Evolutionary conservation across 2,329 filamentous ascomycete species (phyloP).

Genomic region (Neonectria neomacrospora): DNA sequence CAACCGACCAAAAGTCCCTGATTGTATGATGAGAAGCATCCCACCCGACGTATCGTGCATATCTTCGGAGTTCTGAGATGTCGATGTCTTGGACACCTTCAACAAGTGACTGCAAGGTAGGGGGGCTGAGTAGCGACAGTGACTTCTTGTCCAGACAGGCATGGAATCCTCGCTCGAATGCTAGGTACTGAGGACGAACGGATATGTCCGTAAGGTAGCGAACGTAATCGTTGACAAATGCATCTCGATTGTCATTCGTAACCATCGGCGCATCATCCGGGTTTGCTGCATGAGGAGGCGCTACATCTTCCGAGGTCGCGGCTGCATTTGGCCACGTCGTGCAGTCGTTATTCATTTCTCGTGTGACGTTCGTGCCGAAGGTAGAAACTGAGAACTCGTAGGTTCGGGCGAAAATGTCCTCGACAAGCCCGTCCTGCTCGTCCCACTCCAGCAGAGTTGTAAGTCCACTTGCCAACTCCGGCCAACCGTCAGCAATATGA

Average conservation of each 20-base stretch:
- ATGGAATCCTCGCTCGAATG: conserved; percentile 85
- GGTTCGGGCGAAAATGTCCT: conserved; percentile 83
- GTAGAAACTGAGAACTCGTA: conserved; percentile 82
- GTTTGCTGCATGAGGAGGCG: conserved; percentile 43
- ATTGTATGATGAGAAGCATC: conserved; percentile 75
- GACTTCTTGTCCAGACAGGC: conserved; percentile 77
- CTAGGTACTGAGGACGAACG: conserved; percentile 78
- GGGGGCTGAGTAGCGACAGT: conserved; percentile 76
- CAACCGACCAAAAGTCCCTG: conserved; percentile 84
- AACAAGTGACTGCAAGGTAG: conserved; percentile 78
- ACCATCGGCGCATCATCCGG: conserved; percentile 75
- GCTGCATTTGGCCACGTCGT: conserved; percentile 66
- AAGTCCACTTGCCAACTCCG: conserved; percentile 79
- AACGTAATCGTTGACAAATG: conserved; percentile 87
- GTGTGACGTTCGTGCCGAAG: conserved; percentile 66
- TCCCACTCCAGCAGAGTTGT: conserved; percentile 80
- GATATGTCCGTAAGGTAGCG: conserved; percentile 83
- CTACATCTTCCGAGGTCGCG: conserved; percentile 33
- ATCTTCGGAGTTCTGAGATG: conserved; percentile 75
- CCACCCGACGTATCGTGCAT: conserved; percentile 86
- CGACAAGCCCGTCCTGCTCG: conserved; percentile 77
- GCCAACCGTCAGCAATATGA: conserved; percentile 89
- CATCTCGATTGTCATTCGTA: conserved; percentile 79
- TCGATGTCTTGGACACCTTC: conserved; percentile 88
- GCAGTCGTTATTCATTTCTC: conserved; percentile 61